Evolutionary conservation across 2,329 filamentous ascomycete genomes (phyloP), one percentile per base, ranked within the genome.

Genomic region (Fusarium sp.): DNA sequence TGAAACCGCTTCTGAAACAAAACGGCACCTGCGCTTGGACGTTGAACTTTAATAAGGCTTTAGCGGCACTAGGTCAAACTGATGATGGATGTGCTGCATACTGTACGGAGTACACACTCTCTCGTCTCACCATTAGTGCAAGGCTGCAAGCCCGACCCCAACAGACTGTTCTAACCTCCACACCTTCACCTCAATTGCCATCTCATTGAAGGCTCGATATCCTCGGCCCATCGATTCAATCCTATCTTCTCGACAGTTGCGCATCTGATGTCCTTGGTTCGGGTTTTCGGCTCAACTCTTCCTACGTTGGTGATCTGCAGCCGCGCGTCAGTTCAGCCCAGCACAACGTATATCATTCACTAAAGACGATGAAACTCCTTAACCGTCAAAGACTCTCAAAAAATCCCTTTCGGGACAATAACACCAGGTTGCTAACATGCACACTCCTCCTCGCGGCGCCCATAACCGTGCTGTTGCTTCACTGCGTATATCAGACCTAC

Each of bases 391-490:
- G 10, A 20, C 9, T 23, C 15, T 49, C 60, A 26, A 54, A 15
- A 5, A 46, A 42, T 1, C 55, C 56, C 4, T 65, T 50, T 15
- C 53, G 51, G 38, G 48, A 60, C 28, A 59, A 54, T 10, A 59
- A 32, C 28, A 40, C 19, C 12, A 42, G 40, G 4, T 11, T 62
- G 11, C 34, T 69, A 3, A 14, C 70, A 28, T 50, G 49, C 19
- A 36, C 57, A 12, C 44, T 73, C 40, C 56, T 73, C 11, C 40
- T 73, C 4, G 55, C 50, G 15, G 15, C 53, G 23, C 53, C 68
- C 4, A 38, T 71, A 4, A 45, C 62, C n/a, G 43, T 56, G 7
- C 26, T 73, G 8, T 24, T 72, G 6, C 42, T 72, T 17, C 69
- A 72, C 44, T 64, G 60, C 40, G 43, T 24, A n/a, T 60, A 70